Base-by-base conservation (phyloP, 352 stramenopile genomes). In the Bremia lactucae region DNA sequence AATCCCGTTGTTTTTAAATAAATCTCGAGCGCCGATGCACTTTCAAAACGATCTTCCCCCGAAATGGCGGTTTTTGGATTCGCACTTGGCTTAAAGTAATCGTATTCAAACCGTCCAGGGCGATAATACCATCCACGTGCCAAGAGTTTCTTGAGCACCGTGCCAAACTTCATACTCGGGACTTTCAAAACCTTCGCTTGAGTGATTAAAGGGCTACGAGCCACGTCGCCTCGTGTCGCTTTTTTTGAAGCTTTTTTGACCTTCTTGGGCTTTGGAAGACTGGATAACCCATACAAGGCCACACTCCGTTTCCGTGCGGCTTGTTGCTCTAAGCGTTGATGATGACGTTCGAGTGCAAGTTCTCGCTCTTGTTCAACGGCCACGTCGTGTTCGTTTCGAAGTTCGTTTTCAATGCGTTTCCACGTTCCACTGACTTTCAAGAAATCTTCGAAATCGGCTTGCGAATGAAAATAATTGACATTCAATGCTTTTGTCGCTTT, bases 21-120 rank as follows among this genome's bases (percentile, higher is more conserved):
- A 15, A 66, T 62, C 46, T 88, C 72, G 10, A 88, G 59, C 34
- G 75, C 72, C 3, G 65, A 56, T 8, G 58, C 31, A 51, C 72
- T 86, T 57, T 88, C 72, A 43, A 88, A 88, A 43, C 79, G 83
- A 57, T 88, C 76, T 43, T 85, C 76, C 25, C 72, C 72, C 14
- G 74, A 52, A 28, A 52, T 49, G 0, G 62, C 67, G 7, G 52
- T 64, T 50, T 74, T 85, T 2, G 55, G 48, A 36, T 68, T 82
- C 26, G 54, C 42, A 23, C 60, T 63, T 2, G 76, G 72, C 40
- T 85, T 88, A 48, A 85, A 88, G 71, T 88, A 87, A 50, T 87
- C 72, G 44, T 88, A 88, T 57, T 88, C 76, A 43, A 88, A 88
- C 0, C 73, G 68, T 1, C 76, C 76, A 15, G 76, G 72, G 6